Conservation (phyloP, 2,329 filamentous ascomycete genomes). For the Taxawa tesnikishii region DNA sequence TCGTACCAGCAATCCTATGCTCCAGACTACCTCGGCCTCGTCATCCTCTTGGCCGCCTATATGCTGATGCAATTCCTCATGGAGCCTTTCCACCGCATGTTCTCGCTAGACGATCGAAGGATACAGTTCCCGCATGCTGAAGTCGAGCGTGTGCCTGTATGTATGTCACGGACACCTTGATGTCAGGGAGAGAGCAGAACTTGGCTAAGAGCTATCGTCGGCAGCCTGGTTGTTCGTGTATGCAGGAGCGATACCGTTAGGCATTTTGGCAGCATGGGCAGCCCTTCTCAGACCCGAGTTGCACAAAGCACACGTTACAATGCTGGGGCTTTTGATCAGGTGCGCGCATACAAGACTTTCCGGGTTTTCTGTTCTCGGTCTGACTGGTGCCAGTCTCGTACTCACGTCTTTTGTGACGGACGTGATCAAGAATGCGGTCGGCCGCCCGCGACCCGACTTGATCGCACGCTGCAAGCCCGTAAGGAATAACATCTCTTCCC, state of each 20-base stretch:
- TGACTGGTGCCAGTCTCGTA: constrained; percentile 42
- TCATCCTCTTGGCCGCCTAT: constrained; percentile 56
- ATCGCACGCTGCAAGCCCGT: constrained; percentile 74
- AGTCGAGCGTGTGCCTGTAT: constrained; percentile 68
- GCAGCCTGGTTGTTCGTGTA: constrained; percentile 71
- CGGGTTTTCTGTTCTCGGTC: no score
- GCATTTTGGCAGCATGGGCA: constrained; percentile 55
- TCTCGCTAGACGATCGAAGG: constrained; percentile 70
- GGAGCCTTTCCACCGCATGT: constrained; percentile 89
- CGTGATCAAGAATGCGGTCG: constrained; percentile 78
- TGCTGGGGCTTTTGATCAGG: constrained; percentile 66
- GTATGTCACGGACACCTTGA: constrained; percentile 32
- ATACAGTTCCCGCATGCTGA: constrained; percentile 82
- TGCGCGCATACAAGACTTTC: background rate
- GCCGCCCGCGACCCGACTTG: constrained; percentile 73
- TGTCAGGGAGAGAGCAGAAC: constrained; percentile 9
- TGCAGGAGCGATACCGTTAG: constrained; percentile 58
- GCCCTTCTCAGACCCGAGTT: constrained; percentile 46
- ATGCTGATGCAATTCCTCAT: constrained; percentile 50
- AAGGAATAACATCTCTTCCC: constrained; percentile 10
- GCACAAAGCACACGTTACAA: constrained; percentile 75
- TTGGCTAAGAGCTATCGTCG: no score
- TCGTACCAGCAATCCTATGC: constrained; percentile 61
- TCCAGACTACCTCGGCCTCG: constrained; percentile 74
- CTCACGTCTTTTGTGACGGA: constrained; percentile 78